phyloP scores from a whole-genome alignment of 2,329 filamentous ascomycete species.

The Ophiostoma australiae region DNA sequence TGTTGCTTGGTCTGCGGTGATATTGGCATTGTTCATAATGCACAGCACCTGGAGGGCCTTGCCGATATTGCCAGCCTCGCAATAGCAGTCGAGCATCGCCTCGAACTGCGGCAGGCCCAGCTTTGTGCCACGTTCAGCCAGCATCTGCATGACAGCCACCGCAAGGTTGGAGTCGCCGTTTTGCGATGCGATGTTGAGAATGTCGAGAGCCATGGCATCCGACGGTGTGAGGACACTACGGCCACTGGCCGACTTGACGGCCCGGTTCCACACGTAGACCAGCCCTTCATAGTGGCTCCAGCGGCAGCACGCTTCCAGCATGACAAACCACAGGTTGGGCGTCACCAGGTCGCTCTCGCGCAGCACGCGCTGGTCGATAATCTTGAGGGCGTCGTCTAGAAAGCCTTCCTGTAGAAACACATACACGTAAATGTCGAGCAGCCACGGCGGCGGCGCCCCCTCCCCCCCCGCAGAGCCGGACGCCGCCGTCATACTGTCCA shows the following conservation, averaged over 20 bases:
- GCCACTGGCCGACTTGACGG: slow-evolving; percentile 34
- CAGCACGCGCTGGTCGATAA: slow-evolving; percentile 56
- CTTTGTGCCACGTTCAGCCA: slow-evolving; percentile 54
- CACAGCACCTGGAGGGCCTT: slow-evolving; percentile 65
- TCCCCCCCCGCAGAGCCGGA: slow-evolving; percentile 35
- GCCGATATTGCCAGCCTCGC: slow-evolving; percentile 53
- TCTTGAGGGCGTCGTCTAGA: slow-evolving; percentile 67
- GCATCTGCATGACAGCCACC: slow-evolving; percentile 62
- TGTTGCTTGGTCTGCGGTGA: slow-evolving; percentile 52
- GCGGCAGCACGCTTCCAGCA: slow-evolving; percentile 70
- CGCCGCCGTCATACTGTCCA: slow-evolving; percentile 61
- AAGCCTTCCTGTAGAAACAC: slow-evolving; percentile 67
- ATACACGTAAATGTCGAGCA: slow-evolving; percentile 73
- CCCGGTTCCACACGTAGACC: slow-evolving; percentile 62
- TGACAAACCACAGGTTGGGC: slow-evolving; percentile 59
- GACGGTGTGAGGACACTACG: slow-evolving; percentile 50
- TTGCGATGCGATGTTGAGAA: slow-evolving; percentile 67
- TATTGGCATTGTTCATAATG: slow-evolving; percentile 64
- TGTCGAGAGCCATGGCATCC: slow-evolving; percentile 42
- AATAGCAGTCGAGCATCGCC: slow-evolving; percentile 67
- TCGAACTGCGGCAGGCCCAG: slow-evolving; percentile 71
- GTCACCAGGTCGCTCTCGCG: slow-evolving; percentile 38
- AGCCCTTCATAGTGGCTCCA: slow-evolving; percentile 60
- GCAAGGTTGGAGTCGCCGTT: slow-evolving; percentile 64
- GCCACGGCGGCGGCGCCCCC: slow-evolving; percentile 57